Conservation (phyloP, 202 grass and related monocot genomes). For the Carex sylvatica region DNA sequence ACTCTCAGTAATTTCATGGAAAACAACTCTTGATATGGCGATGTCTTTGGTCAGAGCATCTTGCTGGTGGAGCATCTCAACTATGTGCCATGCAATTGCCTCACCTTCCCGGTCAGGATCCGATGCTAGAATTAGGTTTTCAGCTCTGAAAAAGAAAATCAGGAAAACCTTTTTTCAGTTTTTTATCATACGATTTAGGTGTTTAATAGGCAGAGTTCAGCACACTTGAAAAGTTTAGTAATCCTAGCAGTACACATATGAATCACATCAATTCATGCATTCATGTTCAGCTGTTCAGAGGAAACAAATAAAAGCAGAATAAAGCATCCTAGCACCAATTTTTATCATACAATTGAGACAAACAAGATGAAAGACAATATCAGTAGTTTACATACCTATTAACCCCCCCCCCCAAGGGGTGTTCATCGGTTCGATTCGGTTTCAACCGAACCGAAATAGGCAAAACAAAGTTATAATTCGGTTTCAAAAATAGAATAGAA, state of each 20-base stretch:
- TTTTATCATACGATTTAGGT: background rate
- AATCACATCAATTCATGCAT: background rate
- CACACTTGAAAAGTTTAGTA: background rate
- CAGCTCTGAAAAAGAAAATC: constrained; percentile 54
- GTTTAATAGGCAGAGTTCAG: background rate
- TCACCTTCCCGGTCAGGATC: constrained; percentile 99
- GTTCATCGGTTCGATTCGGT: too few species aligned
- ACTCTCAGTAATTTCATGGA: constrained; percentile 91
- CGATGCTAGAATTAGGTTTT: constrained; percentile 93
- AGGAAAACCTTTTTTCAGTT: background rate
- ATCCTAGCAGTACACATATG: background rate
- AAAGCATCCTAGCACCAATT: background rate
- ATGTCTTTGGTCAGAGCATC: constrained; percentile 51
- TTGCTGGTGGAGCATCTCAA: constrained; percentile 93
- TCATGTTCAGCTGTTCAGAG: background rate
- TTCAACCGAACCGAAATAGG: too few species aligned
- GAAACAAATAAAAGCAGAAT: background rate
- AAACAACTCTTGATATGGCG: constrained; percentile 79
- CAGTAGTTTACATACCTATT: background rate
- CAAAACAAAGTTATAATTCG: too few species aligned
- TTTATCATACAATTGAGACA: background rate
- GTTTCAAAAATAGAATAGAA: too few species aligned
- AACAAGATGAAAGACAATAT: background rate
- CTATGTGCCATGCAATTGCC: constrained; percentile 96
- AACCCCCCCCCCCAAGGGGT: background rate